phyloP scores from a whole-genome alignment of 1,139 yeast species.

The Lodderomyces oxycetoniae region DNA sequence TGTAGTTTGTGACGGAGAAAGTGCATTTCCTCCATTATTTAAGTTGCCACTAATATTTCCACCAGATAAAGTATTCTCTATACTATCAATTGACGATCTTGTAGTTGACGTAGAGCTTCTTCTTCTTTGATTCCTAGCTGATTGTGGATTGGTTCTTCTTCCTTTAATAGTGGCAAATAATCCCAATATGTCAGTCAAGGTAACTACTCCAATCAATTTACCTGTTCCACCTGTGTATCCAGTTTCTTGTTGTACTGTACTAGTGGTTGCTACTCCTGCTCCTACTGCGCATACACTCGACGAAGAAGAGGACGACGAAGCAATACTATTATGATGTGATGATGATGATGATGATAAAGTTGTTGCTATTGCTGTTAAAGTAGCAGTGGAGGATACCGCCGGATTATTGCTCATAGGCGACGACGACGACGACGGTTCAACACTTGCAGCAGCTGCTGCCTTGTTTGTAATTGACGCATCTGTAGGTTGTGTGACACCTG shows the following conservation, averaged over 20 bases:
- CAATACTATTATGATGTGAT: not conserved
- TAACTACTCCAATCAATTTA: slow-evolving; percentile 81
- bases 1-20: not conserved
- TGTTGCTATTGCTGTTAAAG: too few relatives aligned
- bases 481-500: slow-evolving; percentile 9
- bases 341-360: too few relatives aligned
- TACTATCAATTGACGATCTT: slow-evolving; percentile 33
- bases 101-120: slow-evolving; percentile 52
- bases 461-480: slow-evolving; percentile 16
- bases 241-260: slow-evolving; percentile 18
- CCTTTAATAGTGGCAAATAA: slow-evolving; percentile 72
- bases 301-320: not conserved
- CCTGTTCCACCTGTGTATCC: slow-evolving; percentile 51
- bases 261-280: slow-evolving; percentile 14
- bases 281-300: slow-evolving; percentile 8
- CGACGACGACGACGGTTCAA: slow-evolving; percentile 20
- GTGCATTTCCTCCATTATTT: not conserved
- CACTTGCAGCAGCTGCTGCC: slow-evolving; percentile 16
- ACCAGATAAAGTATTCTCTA: slow-evolving; percentile 8
- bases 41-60: slow-evolving; percentile 5
- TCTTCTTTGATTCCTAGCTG: slow-evolving; percentile 85
- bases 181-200: slow-evolving; percentile 83
- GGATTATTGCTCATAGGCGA: slow-evolving; percentile 10
- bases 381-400: too few relatives aligned
- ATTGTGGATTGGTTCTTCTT: slow-evolving; percentile 67